Evolutionary conservation across 345 rosid species (phyloP).

Genomic region (Salix dunnii): DNA sequence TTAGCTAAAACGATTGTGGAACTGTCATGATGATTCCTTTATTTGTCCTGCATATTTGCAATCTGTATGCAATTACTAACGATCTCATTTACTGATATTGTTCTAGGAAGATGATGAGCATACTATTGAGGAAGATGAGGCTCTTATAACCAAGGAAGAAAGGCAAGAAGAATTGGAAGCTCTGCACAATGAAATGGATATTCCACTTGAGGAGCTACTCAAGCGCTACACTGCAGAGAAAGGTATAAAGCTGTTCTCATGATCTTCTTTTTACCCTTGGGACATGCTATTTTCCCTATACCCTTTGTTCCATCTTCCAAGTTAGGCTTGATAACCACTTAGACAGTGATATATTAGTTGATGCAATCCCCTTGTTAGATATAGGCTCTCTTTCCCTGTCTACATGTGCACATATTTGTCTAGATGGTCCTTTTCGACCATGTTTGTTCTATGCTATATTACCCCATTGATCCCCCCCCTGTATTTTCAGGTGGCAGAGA

Average conservation of each 20-base stretch:
- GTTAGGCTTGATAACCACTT: background rate
- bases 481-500: conserved; percentile 43
- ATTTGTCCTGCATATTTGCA: background rate
- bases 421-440: background rate
- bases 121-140: conserved; percentile 93
- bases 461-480: background rate
- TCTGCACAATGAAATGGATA: conserved; percentile 69
- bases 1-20: background rate
- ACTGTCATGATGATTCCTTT: background rate
- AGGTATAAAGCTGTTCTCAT: conserved; percentile 36
- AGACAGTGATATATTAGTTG: background rate
- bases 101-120: conserved; percentile 98
- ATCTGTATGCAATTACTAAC: background rate
- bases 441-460: background rate
- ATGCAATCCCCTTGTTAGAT: background rate
- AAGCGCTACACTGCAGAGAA: conserved; percentile 49
- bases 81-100: conserved; percentile 21
- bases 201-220: conserved; percentile 86
- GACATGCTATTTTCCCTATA: background rate
- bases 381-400: background rate
- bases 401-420: background rate
- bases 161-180: conserved; percentile 91
- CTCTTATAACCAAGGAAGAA: conserved; percentile 74
- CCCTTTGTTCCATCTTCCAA: background rate
- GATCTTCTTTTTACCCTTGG: background rate